Evolutionary conservation across 1,284 basidiomycete genomes (phyloP), one percentile per base, ranked within the genome.

Genomic region (Rhizoctonia solani): DNA sequence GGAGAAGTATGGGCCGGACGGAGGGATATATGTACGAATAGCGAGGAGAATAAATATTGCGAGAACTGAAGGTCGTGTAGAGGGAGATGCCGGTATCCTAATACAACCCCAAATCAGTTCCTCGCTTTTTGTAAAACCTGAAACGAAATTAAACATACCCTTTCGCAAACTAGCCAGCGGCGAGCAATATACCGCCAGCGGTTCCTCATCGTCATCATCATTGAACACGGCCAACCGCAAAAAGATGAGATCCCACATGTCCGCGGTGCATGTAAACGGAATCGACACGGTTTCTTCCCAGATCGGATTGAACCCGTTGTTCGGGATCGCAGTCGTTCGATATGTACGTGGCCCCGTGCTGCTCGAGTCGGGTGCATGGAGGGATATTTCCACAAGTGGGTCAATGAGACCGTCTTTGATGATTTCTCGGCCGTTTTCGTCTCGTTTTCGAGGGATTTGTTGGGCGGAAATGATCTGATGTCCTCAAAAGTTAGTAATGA

Each of bases 291-390:
- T 79, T 74, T 93, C 86, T 72, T 93, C 83, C 92, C 93, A 98
- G 2, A 88, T 79, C 0, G 94, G 94, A 75, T 95, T 95, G 79
- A 95, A 93, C 3, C 93, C 90, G 73, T 95, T 93, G 74, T 90
- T 89, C 76, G 87, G 87, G 71, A 93, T 85, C 1, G 82, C 79
- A 37, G 79, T 77, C 32, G 91, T 92, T 54, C 83, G 80, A 69
- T 77, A 79, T 23, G 66, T 78, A 76, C 44, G 74, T 27, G 39
- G 21, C 44, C 67, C 37, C 32, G 42, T 25, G 16, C 50, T 19
- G 23, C 47, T 53, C 47, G 89, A 91, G 71, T 90, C 88, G 0
- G 92, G 91, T 1, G 89, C 81, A 74, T 90, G 85, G 9, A 94
- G 72, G 2, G 87, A 86, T 14, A 93, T 87, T 74, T 94, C 89